Base-by-base conservation (phyloP, 345 rosid species). In the Citrus trifoliata region DNA sequence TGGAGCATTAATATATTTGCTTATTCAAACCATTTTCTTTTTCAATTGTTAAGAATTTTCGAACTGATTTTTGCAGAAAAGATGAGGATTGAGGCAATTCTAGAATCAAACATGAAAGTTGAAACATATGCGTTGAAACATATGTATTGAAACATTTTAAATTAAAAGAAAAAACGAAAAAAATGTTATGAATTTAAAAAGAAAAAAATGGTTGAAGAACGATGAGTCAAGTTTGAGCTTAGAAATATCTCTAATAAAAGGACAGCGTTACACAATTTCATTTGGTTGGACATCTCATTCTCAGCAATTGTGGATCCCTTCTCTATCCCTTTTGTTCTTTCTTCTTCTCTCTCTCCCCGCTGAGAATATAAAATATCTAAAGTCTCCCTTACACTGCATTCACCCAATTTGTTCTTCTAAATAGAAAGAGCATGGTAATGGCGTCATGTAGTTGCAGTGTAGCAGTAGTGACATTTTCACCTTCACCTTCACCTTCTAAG, bases 401-500 rank as follows among this genome's bases (percentile, higher is more conserved):
- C 22, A 18, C 58, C 58, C 58, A 53, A 53, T 53, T 53, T 53
- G 18, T 46, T 46, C 22, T 53, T 53, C 6, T 16, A 53, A 53
- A 18, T 53, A 18, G 58, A 18, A 53, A 53, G 58, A 2, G 58
- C 22, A 72, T 32, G 38, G 64, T 62, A 42, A 81, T 83, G 86
- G 77, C 67, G 2, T 37, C 70, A 10, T 83, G 84, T 81, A 75
- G 37, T 33, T 85, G 87, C n/a, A 53, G 22, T 53, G 8, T 16
- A 53, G 58, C 22, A 59, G 81, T 78, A 13, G 27, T 80, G 30
- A 73, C 70, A 24, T 70, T 80, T 76, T 63, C 61, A 51, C 55
- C 81, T 69, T n/a, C n/a, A n/a, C n/a, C n/a, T n/a, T 76, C 83
- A 2, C 67, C 75, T 76, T 78, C 85, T n/a, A 76, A 82, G 74